These are phyloP conservation scores for Neurospora hispaniola DNA, from an alignment of 495 filamentous ascomycete species.

Conservation along the genomic window DNA sequence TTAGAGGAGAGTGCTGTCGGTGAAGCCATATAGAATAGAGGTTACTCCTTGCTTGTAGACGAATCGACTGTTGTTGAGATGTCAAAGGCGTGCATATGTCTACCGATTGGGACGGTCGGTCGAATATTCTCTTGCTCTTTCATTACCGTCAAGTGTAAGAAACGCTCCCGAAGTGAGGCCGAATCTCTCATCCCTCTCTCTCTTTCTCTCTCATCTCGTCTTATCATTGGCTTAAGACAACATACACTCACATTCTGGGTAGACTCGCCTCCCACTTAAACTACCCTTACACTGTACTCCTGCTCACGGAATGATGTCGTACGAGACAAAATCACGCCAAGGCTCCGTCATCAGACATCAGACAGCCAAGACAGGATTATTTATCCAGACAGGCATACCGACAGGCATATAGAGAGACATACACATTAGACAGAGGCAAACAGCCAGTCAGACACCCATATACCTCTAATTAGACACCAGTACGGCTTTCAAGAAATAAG, in stretches of 20 bases:
- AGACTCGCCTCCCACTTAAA: background rate
- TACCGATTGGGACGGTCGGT: background rate
- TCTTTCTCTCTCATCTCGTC: background rate
- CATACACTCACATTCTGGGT: background rate
- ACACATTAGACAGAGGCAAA: background rate
- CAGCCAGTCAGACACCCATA: background rate
- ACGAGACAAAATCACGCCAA: background rate
- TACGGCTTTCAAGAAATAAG: background rate
- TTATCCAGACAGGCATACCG: background rate
- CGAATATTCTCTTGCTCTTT: background rate
- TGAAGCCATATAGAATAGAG: background rate
- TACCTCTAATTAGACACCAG: background rate
- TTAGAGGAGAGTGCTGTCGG: background rate
- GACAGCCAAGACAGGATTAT: background rate
- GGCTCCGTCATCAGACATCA: background rate
- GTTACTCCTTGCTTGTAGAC: background rate
- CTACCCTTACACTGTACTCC: background rate
- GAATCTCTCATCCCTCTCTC: background rate
- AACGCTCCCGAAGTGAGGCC: background rate
- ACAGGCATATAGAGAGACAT: background rate
- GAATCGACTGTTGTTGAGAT: background rate
- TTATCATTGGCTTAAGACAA: background rate
- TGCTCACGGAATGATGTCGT: background rate
- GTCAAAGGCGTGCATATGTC: background rate
- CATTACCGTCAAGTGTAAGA: background rate